Evolutionary conservation across 495 filamentous ascomycete genomes (phyloP), one percentile per base, ranked within the genome.

Genomic region (Xylona heveae): DNA sequence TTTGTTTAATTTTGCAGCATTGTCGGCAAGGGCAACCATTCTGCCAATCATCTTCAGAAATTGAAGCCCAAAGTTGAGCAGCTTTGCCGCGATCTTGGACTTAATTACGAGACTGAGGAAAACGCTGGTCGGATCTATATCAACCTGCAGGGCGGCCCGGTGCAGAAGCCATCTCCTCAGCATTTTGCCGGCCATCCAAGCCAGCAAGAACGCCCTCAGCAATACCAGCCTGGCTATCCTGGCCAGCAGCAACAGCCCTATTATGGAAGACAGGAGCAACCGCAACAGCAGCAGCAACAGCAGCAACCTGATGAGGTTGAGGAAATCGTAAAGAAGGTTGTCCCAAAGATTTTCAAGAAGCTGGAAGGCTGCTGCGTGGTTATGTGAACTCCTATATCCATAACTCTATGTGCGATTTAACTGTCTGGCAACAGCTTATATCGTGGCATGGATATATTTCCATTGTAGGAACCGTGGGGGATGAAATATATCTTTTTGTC

Each of bases 21-120:
- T 47, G 90, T 95, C 15, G 88, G 88, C 27, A 92, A 80, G 54
- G 88, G 88, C 2, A 88, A 85, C 51, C 90, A 97, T 53, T 79
- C 70, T 18, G 56, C 50, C 2, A 61, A 69, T 36, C 71, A 79
- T 42, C 61, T 94, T 26, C 74, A 88, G 47, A 93, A 88, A 57
- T 68, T 97, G 46, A 93, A 84, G 51, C 88, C 88, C 4, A 60
- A 73, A 18, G 84, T 95, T 12, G 84, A 94, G 52, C 59, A 77
- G 42, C 54, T 95, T 29, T 92, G 82, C 48, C 64, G 54, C 7
- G 74, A 91, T 45, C 52, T 85, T 16, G 82, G 85, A 1, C 55
- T 95, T 16, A 64, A 81, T 41, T 92, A 76, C 49, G 46, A 60
- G 27, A 80, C 78, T 2, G 88, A 94, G 58, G 70, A 78, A 21